Evolutionary conservation across 179 eudicot species (phyloP).

Genomic region (Spergularia azorica): DNA sequence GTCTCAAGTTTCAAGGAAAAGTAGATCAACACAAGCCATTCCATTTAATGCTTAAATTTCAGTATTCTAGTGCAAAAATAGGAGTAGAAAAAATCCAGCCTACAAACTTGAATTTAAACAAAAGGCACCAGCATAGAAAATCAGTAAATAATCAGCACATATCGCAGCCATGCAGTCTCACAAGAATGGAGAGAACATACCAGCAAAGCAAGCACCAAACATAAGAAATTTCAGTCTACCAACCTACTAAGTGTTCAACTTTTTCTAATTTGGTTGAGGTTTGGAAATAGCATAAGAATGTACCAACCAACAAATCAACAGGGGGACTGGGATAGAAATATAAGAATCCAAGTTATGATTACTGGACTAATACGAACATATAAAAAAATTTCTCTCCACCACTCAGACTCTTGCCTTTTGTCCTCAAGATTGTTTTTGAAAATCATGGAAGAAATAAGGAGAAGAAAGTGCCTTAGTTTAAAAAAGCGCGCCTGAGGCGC

Average conservation of each 20-base stretch:
- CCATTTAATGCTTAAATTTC: neutral
- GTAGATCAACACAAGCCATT: neutral
- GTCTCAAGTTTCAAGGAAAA: neutral
- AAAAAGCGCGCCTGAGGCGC: no score
- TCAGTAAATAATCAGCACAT: neutral
- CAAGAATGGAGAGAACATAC: neutral
- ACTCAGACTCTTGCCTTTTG: neutral
- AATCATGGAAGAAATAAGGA: no score
- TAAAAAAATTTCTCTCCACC: no score
- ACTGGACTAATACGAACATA: no score
- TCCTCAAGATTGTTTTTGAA: neutral
- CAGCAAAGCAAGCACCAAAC: constrained; percentile 4
- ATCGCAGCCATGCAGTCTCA: neutral
- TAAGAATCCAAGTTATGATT: neutral
- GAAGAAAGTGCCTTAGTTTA: no score
- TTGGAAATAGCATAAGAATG: neutral
- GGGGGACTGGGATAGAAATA: neutral
- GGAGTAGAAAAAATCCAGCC: neutral
- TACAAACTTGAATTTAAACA: neutral
- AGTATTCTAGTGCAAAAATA: neutral
- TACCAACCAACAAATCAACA: neutral
- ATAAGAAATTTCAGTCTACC: neutral
- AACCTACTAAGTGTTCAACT: neutral
- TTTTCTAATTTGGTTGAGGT: neutral
- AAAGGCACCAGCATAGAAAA: neutral